phyloP scores from a whole-genome alignment of 1,284 basidiomycete genomes.

The Ceratobasidium sp. region DNA sequence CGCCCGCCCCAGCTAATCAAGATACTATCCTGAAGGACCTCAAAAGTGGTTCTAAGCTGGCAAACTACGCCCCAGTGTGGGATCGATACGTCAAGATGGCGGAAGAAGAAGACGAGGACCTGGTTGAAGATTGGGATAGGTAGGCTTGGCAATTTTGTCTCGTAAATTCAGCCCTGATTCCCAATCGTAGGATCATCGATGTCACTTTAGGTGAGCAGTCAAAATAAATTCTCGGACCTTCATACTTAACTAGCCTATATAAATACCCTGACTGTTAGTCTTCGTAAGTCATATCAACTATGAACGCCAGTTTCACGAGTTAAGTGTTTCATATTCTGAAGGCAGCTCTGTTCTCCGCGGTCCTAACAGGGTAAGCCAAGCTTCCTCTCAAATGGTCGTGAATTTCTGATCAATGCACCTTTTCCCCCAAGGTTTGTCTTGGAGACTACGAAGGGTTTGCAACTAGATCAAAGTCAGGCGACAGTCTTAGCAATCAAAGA shows the following conservation, averaged over 20 bases:
- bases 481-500: not conserved
- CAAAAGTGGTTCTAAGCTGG: not conserved
- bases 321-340: not conserved
- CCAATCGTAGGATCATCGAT: not conserved
- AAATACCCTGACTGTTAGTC: not conserved
- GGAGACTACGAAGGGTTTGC: constrained; percentile 7
- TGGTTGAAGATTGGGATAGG: constrained; percentile 11
- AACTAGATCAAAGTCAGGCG: not conserved
- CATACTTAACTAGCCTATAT: not conserved
- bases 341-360: constrained; percentile 23
- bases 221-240: not conserved
- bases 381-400: not conserved
- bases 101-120: constrained; percentile 2
- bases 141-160: not conserved
- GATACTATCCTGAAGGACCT: not conserved
- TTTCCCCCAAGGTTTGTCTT: not conserved
- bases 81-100: constrained; percentile 10
- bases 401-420: not conserved
- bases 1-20: not conserved
- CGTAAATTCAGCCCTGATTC: not conserved
- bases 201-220: not conserved
- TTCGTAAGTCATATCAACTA: not conserved
- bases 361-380: constrained; percentile 2
- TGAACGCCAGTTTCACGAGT: not conserved
- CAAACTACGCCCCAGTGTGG: constrained; percentile 7